A percentile compares a stretch with the other conserved stretches of the same genome.
Evolutionary conservation across 495 filamentous ascomycete species (phyloP).

Genomic region (Apodospora peruviana): DNA sequence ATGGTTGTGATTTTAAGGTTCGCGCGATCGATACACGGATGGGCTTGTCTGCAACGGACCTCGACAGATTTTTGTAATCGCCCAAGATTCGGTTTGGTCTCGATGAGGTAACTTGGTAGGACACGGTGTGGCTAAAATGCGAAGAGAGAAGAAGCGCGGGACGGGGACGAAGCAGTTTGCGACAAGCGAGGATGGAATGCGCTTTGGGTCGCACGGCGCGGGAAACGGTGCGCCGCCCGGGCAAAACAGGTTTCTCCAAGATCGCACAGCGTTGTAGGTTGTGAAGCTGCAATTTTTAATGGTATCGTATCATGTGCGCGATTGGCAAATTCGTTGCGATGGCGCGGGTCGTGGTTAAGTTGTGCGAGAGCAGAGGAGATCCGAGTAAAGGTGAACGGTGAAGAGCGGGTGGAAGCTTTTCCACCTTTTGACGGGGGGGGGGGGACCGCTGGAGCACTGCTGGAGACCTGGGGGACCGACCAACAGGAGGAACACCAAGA

Average conservation of each 20-base stretch:
- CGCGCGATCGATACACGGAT: too few species aligned
- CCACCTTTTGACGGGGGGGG: too few species aligned
- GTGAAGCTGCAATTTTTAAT: not conserved
- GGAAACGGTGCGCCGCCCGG: not conserved
- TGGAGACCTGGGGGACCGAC: too few species aligned
- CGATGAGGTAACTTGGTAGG: too few species aligned
- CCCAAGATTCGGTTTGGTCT: too few species aligned
- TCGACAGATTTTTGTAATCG: too few species aligned
- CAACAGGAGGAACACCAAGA: not conserved
- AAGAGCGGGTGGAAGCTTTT: not conserved
- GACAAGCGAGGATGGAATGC: not conserved
- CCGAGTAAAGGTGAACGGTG: not conserved
- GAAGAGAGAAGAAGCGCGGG: slow-evolving; percentile 1
- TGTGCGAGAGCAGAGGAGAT: not conserved
- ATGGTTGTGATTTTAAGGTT: slow-evolving; percentile 40
- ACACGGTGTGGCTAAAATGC: slow-evolving; percentile 17
- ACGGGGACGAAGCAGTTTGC: slow-evolving; percentile 6
- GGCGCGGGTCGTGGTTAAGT: too few species aligned
- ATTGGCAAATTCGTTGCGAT: not conserved
- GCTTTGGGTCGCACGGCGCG: not conserved
- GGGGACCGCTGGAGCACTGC: not conserved
- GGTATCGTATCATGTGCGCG: too few species aligned
- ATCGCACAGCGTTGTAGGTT: not conserved
- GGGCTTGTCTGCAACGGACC: too few species aligned
- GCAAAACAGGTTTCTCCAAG: not conserved